Evolutionary conservation across 148 eudicot species (phyloP).

Genomic region (Rhododendron williamsianum): DNA sequence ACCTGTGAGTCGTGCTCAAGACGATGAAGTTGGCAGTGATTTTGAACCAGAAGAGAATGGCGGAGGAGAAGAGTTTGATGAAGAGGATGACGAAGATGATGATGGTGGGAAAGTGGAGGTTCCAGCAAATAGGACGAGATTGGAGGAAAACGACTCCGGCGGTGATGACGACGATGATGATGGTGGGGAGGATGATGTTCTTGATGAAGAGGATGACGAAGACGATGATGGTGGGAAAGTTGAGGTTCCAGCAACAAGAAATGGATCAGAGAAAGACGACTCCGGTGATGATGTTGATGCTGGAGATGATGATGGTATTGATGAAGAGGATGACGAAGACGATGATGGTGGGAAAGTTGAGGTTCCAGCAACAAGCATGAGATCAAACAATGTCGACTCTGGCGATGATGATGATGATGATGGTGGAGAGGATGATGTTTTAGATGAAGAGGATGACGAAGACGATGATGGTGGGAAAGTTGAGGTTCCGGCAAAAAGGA

Average conservation of each 20-base stretch:
- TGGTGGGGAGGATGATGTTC: not conserved
- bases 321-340: constrained; percentile 69
- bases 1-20: constrained; percentile 67
- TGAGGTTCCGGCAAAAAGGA: constrained; percentile 66
- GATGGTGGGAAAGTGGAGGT: constrained; percentile 30
- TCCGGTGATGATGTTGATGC: constrained; percentile 34
- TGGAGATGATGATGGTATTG: constrained; percentile 18
- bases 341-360: constrained; percentile 37
- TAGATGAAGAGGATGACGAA: constrained; percentile 28
- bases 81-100: constrained; percentile 65
- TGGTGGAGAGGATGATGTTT: not conserved
- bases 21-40: constrained; percentile 69
- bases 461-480: constrained; percentile 43
- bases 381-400: not conserved
- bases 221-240: constrained; percentile 40
- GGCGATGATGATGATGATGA: not conserved
- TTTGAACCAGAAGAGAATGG: constrained; percentile 79
- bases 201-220: constrained; percentile 28
- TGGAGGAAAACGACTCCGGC: not conserved
- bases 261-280: constrained; percentile 53
- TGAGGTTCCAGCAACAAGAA: constrained; percentile 63
- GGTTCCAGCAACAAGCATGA: not conserved
- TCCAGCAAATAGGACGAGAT: not conserved
- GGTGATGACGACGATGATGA: not conserved
- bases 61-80: constrained; percentile 47